Conservation (phyloP, 495 filamentous ascomycete species). For the Elasticomyces elasticus region DNA sequence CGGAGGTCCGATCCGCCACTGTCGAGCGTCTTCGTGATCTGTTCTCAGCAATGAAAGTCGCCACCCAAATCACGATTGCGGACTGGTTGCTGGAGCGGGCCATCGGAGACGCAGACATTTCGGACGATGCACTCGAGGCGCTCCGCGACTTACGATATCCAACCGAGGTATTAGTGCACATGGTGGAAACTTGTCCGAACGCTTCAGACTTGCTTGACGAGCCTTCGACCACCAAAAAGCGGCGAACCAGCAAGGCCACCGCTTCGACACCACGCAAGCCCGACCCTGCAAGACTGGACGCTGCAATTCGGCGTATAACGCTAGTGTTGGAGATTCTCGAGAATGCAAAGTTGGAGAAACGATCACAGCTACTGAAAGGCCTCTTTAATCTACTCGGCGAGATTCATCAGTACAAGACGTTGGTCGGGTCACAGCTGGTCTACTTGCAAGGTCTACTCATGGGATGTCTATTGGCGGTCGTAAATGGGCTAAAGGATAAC, state of each 20-base stretch:
- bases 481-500: slow-evolving; percentile 55
- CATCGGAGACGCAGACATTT: slow-evolving; percentile 31
- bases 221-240: slow-evolving; percentile 59
- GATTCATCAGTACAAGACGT: slow-evolving; percentile 64
- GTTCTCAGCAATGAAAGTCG: slow-evolving; percentile 58
- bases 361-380: slow-evolving; percentile 61
- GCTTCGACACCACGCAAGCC: slow-evolving; percentile 34
- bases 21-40: slow-evolving; percentile 56
- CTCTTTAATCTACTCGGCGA: slow-evolving; percentile 78
- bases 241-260: slow-evolving; percentile 61
- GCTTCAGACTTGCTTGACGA: slow-evolving; percentile 53
- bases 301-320: slow-evolving; percentile 61
- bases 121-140: slow-evolving; percentile 53
- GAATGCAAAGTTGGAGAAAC: slow-evolving; percentile 56
- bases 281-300: slow-evolving; percentile 46
- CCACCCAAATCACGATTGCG: slow-evolving; percentile 45
- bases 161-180: slow-evolving; percentile 56
- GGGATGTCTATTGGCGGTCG: slow-evolving; percentile 64
- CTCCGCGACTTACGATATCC: slow-evolving; percentile 58
- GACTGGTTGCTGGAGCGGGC: slow-evolving; percentile 50
- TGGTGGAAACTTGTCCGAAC: slow-evolving; percentile 59
- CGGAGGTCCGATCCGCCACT: slow-evolving; percentile 48
- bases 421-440: slow-evolving; percentile 64
- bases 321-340: slow-evolving; percentile 85
- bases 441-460: slow-evolving; percentile 77